Base-by-base conservation (phyloP, 306 rosid species). In the Lablab purpureus region DNA sequence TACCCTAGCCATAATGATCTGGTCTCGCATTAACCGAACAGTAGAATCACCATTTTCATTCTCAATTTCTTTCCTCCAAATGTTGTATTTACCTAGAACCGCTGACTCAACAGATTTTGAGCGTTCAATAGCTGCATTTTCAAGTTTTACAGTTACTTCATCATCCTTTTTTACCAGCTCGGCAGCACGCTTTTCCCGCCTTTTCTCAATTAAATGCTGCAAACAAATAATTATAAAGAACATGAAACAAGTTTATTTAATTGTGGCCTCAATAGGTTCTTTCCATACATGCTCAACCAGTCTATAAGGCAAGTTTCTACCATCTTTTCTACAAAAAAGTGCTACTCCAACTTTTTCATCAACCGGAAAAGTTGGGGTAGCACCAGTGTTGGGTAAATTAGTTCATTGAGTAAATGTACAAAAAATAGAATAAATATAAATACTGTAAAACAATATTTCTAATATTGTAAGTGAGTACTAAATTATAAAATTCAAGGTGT, bases 51-150 rank as follows among this genome's bases (percentile, higher is more conserved):
- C 81, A 81, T 89, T 91, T 71, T 90, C 95, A 73, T 87, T 89
- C 79, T 91, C 96, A 55, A 77, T 82, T 87, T 96, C 97, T 87
- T 83, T 95, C 92, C 97, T 96, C 98, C 99, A 91, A 55, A 89
- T 81, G 90, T 85, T 96, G 89, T 96, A 96, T 84, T 93, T 95
- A 30, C 97, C 99, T 6, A 91, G 84, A 60, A 93, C 86, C 19
- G 97, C 85, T 55, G 92, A 87, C 85, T 89, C 94, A 74, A 91
- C 94, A 65, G 94, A 89, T 83, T 81, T 87, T 28, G 98, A 96
- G 67, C 87, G 99, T 67, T 93, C 94, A 78, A 96, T 93, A 84
- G 98, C 98, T 52, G 84, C 84, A 87, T 85, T 90, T 84, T 96
- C 99, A 75, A 96, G 92, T 86, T 90, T 91, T 75, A 89, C 87